A percentile compares a stretch with the other conserved stretches of the same genome.
Conservation (phyloP, 768 basidiomycete species). For the Tremella yokohamensis region DNA sequence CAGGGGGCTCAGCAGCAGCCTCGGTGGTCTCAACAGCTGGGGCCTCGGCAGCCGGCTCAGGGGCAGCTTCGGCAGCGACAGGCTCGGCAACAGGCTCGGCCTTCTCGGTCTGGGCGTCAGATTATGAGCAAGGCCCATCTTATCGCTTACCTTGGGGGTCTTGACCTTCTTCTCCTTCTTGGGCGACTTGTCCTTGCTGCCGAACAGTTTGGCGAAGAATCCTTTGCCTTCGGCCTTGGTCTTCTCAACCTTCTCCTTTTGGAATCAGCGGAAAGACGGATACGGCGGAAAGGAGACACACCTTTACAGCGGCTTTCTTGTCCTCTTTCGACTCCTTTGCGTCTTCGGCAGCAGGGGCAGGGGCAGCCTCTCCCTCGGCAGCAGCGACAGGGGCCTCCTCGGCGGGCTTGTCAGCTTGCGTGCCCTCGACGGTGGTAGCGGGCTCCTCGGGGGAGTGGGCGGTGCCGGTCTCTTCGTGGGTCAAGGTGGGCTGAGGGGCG, state of each 20-base stretch:
- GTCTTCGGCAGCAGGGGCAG: slow-evolving; percentile 50
- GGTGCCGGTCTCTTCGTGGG: slow-evolving; percentile 43
- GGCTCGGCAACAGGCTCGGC: slow-evolving; percentile 34
- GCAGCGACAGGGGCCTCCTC: slow-evolving; percentile 39
- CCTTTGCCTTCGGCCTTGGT: slow-evolving; percentile 58
- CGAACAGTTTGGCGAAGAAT: slow-evolving; percentile 71
- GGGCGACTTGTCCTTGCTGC: slow-evolving; percentile 55
- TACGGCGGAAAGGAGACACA: slow-evolving; percentile 26
- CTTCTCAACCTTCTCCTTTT: slow-evolving; percentile 56
- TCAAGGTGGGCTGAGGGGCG: slow-evolving; percentile 33
- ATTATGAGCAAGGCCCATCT: neutral
- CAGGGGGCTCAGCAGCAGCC: slow-evolving; percentile 38
- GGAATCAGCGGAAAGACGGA: neutral
- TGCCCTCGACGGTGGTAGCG: slow-evolving; percentile 41
- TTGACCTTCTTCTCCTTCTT: slow-evolving; percentile 62
- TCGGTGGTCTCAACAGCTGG: slow-evolving; percentile 47
- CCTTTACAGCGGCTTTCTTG: slow-evolving; percentile 33
- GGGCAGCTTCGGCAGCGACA: slow-evolving; percentile 17
- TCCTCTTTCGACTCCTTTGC: slow-evolving; percentile 43
- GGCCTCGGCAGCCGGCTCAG: slow-evolving; percentile 52
- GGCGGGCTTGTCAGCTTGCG: slow-evolving; percentile 33
- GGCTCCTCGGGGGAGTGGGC: slow-evolving; percentile 37
- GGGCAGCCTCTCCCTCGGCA: slow-evolving; percentile 35
- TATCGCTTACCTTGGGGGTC: slow-evolving; percentile 53
- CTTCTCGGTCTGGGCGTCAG: slow-evolving; percentile 38